These are phyloP conservation scores for Epichloe elymi DNA, from an alignment of 2,329 filamentous ascomycete genomes.

Conservation along the genomic window DNA sequence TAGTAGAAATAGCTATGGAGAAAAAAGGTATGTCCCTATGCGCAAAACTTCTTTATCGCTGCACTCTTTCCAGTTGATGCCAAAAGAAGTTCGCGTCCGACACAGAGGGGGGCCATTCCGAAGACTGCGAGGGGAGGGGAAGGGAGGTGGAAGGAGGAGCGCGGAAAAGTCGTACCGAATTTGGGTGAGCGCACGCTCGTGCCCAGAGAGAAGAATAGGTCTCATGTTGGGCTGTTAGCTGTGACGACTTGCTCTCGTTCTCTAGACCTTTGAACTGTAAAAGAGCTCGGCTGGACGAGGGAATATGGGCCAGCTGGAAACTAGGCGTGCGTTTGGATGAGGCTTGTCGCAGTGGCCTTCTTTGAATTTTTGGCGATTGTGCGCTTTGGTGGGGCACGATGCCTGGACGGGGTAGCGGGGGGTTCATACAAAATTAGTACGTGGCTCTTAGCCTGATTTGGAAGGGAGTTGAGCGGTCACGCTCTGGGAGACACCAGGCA, in stretches of 20 bases:
- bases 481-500: background rate
- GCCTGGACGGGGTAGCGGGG: slow-evolving; percentile 8
- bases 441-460: background rate
- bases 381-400: slow-evolving; percentile 30
- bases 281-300: slow-evolving; percentile 1
- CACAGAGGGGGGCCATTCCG: background rate
- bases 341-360: slow-evolving; percentile 17
- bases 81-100: background rate
- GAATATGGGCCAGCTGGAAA: slow-evolving; percentile 9
- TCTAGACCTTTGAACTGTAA: background rate
- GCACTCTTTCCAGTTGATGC: background rate
- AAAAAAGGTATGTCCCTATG: background rate
- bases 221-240: slow-evolving; percentile 56
- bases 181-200: slow-evolving; percentile 93
- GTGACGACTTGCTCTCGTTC: slow-evolving; percentile 5
- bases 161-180: slow-evolving; percentile 51
- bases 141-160: background rate
- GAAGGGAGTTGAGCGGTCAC: background rate
- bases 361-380: slow-evolving; percentile 33
- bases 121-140: background rate
- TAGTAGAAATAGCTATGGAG: background rate
- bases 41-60: background rate
- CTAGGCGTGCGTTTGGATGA: slow-evolving; percentile 11
- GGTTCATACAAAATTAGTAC: slow-evolving; percentile 1
- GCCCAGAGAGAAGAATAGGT: slow-evolving; percentile 88